Base-by-base conservation (phyloP, 2,329 filamentous ascomycete species). In the Aspergillaceae sp. region DNA sequence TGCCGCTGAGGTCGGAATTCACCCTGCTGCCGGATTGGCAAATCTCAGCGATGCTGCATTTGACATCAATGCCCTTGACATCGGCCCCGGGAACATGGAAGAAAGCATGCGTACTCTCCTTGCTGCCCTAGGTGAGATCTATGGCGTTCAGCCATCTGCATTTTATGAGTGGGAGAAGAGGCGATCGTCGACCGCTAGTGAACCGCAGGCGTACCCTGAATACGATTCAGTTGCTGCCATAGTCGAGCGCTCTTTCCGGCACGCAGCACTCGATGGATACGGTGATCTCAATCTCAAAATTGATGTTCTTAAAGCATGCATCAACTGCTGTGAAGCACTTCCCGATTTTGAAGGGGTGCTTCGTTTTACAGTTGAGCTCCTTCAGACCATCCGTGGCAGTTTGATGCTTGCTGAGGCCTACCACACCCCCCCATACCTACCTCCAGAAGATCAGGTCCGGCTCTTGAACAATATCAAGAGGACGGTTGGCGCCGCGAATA, bases 1-100 rank as follows among this genome's bases (percentile, higher is more conserved):
- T 30, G 92, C 92, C 36, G 90, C 92, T n/a, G 92, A 97, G 61
- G 87, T 92, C 59, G 92, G 91, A 3, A 87, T 98, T 33, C 91
- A 97, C 67, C 92, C 92, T 36, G 91, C 91, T 11, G 88, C 91
- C 7, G 90, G 88, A 0, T 72, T 96, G 43, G 83, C 88, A 28
- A 83, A 84, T 8, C 71, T 92, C 29, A 84, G 82, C 47, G 65
- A 69, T 52, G 71, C 78, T 7, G 59, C 66, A 10, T 69, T 70
- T 52, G 64, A 69, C 51, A 64, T 71, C 27, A 70, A 70, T 52
- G 64, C 66, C 41, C 58, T 71, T 44, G 67, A 71, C 51, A 50
- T 67, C 45, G 66, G 66, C 1, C 58, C 64, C 6, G 66, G 65
- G 2, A 66, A 70, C 38, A 69, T 70, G 64, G 67, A 70, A 51